Conservation (phyloP, 2,329 filamentous ascomycete species). For the Ascosphaera apis region DNA sequence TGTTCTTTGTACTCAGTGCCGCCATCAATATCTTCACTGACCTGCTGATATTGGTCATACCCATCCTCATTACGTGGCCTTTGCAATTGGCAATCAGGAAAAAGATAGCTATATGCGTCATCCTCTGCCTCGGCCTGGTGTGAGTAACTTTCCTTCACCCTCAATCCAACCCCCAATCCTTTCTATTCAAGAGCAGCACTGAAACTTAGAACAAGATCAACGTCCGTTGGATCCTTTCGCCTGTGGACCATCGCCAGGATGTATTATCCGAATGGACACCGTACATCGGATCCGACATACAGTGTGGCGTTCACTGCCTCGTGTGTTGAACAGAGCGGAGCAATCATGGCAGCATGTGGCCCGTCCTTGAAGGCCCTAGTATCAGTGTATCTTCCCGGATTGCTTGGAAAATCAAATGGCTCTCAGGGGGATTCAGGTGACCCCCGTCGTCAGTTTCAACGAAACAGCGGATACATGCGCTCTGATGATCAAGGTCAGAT, state of each 20-base stretch:
- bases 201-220: too few relatives aligned
- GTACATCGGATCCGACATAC: neutral
- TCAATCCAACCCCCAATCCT: too few relatives aligned
- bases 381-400: neutral
- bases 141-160: neutral
- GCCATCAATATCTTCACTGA: slow-evolving; percentile 21
- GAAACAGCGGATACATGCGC: too few relatives aligned
- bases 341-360: slow-evolving; percentile 3
- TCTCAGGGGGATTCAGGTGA: too few relatives aligned
- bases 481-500: too few relatives aligned
- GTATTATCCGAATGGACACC: too few relatives aligned
- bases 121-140: neutral
- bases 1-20: slow-evolving; percentile 15
- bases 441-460: too few relatives aligned
- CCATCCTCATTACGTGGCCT: slow-evolving; percentile 3
- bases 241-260: too few relatives aligned
- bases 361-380: slow-evolving; percentile 4
- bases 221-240: too few relatives aligned
- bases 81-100: neutral
- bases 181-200: too few relatives aligned
- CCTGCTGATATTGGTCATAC: slow-evolving; percentile 12
- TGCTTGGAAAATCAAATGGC: too few relatives aligned
- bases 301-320: slow-evolving; percentile 2
- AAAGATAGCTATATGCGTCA: slow-evolving; percentile 1
- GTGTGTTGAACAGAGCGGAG: slow-evolving; percentile 3